Conservation (phyloP, 2,329 filamentous ascomycete species). For the Botrytis squamosa region DNA sequence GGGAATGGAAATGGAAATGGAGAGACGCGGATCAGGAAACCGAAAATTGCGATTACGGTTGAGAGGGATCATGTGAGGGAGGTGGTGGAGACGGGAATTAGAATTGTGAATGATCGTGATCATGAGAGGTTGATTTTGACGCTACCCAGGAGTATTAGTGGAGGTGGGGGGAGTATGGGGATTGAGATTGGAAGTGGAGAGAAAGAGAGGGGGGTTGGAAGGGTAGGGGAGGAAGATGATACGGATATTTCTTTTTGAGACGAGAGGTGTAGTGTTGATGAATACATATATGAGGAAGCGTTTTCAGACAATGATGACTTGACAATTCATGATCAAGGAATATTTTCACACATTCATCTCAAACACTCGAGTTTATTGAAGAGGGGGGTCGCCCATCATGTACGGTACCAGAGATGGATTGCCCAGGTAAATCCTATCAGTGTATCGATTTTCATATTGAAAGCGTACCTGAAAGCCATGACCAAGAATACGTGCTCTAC, state of each 20-base stretch:
- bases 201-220: neutral
- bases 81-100: neutral
- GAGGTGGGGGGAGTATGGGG: neutral
- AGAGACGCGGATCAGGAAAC: neutral
- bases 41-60: slow-evolving; percentile 7
- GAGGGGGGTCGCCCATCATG: too few species aligned
- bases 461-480: too few species aligned
- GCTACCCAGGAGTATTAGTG: neutral
- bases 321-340: neutral
- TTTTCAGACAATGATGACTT: neutral
- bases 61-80: slow-evolving; percentile 11
- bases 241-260: neutral
- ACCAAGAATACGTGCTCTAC: too few species aligned
- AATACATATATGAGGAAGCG: neutral
- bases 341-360: too few species aligned
- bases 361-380: too few species aligned
- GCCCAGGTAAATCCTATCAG: too few species aligned
- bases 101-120: neutral
- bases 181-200: neutral
- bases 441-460: too few species aligned
- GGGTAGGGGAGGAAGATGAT: neutral
- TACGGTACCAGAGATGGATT: too few species aligned
- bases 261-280: neutral
- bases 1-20: neutral
- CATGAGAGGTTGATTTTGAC: neutral